phyloP scores from a whole-genome alignment of 83 land plant genomes.

The Diphasiastrum complanatum region DNA sequence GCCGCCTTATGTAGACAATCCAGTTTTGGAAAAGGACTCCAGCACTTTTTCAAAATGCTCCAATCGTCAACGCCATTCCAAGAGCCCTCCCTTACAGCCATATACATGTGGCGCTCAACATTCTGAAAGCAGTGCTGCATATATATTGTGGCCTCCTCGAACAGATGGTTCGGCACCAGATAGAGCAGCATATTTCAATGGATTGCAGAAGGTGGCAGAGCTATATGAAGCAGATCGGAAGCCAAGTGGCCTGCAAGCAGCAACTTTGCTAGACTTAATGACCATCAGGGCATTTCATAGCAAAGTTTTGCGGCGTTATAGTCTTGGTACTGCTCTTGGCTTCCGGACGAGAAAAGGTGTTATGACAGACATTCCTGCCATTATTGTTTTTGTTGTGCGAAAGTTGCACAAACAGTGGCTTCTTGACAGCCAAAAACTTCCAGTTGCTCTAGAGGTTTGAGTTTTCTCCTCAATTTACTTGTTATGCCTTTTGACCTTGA shows the following conservation, averaged over 20 bases:
- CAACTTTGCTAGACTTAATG: conserved; percentile 93
- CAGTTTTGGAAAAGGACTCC: conserved; percentile 9
- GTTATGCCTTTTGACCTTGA: no score
- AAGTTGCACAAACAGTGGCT: conserved; percentile 91
- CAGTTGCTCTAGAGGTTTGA: conserved; percentile 74
- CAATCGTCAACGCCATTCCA: conserved; percentile 1
- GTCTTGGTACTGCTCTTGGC: conserved; percentile 90
- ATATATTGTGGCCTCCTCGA: conserved; percentile 73
- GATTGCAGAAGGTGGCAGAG: conserved; percentile 70
- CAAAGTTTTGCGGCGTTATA: conserved; percentile 67
- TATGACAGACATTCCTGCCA: conserved; percentile 84
- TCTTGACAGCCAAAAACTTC: conserved; percentile 54
- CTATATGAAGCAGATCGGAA: conserved; percentile 37
- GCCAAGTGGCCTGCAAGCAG: conserved; percentile 73
- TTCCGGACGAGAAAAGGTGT: conserved; percentile 66
- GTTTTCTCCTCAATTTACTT: no score
- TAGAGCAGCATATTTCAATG: conserved; percentile 82
- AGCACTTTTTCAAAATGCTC: conserved; percentile 4
- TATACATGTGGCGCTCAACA: conserved; percentile 62
- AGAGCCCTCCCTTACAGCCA: conserved; percentile 46
- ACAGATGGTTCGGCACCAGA: conserved; percentile 66
- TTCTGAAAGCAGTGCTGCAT: conserved; percentile 77
- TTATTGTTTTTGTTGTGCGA: conserved; percentile 89
- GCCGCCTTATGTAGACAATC: no score
- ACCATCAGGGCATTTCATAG: conserved; percentile 89